Percentiles rank a stretch among this genome's conserved stretches.
phyloP scores from a whole-genome alignment of 2,329 filamentous ascomycete species.

The Ophiostoma himal-ulmi region DNA sequence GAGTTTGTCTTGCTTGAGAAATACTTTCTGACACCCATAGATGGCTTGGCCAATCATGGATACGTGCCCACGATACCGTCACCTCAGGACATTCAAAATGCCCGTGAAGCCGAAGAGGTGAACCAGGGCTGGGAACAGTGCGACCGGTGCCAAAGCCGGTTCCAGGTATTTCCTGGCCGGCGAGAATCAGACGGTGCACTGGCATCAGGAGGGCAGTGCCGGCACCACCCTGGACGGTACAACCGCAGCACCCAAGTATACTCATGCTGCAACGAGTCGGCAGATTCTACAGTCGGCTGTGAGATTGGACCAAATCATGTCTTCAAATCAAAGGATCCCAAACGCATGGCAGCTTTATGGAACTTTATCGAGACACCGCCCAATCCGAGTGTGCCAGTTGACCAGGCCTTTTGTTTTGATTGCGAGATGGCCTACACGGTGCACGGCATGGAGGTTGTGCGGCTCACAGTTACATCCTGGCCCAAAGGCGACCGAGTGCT shows the following conservation, averaged over 20 bases:
- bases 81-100: slow-evolving; percentile 58
- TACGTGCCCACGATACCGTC: slow-evolving; percentile 69
- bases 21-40: slow-evolving; percentile 58
- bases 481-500: slow-evolving; percentile 67
- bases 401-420: slow-evolving; percentile 75
- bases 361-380: slow-evolving; percentile 75
- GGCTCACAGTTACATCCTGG: slow-evolving; percentile 85
- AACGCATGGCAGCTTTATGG: slow-evolving; percentile 68
- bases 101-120: slow-evolving; percentile 58
- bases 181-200: slow-evolving; percentile 70
- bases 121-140: slow-evolving; percentile 79
- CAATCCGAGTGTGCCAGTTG: slow-evolving; percentile 47
- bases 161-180: slow-evolving; percentile 86
- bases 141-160: slow-evolving; percentile 77
- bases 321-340: slow-evolving; percentile 73
- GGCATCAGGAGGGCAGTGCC: slow-evolving; percentile 70
- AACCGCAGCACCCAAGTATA: slow-evolving; percentile 57
- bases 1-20: slow-evolving; percentile 59
- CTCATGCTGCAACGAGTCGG: slow-evolving; percentile 69
- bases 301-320: slow-evolving; percentile 68
- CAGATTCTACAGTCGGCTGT: slow-evolving; percentile 72
- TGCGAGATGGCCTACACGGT: slow-evolving; percentile 98
- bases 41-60: slow-evolving; percentile 59
- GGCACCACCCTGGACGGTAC: slow-evolving; percentile 70
- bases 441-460: slow-evolving; percentile 79